phyloP scores from a whole-genome alignment of 192 early-diverging fungal species.

The Coemansia reversa region DNA sequence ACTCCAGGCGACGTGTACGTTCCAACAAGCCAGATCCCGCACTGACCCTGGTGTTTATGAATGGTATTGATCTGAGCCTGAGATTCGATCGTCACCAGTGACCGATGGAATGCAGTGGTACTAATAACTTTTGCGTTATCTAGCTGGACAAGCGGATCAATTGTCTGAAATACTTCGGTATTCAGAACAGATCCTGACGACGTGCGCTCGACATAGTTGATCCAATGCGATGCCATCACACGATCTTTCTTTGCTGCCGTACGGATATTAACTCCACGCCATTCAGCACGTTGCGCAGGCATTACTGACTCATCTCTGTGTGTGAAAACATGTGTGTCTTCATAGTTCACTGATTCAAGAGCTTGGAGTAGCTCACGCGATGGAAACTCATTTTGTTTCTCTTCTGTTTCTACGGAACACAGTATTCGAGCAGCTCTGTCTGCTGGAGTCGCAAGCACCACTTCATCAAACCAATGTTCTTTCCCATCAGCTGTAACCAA shows the following conservation, averaged over 20 bases:
- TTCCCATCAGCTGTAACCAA: conserved; percentile 11
- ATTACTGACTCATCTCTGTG: conserved; percentile 49
- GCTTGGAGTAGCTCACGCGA: conserved; percentile 27
- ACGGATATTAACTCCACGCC: conserved; percentile 55
- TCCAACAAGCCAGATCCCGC: conserved; percentile 59
- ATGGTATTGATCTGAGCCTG: conserved; percentile 54
- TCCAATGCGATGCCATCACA: conserved; percentile 47
- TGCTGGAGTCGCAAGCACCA: conserved; percentile 46
- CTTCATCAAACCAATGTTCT: conserved; percentile 25
- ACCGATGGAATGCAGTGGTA: conserved; percentile 57
- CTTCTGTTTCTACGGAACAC: not conserved
- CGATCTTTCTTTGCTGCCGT: conserved; percentile 5
- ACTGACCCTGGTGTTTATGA: conserved; percentile 33
- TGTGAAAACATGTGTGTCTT: conserved; percentile 38
- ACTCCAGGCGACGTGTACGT: conserved; percentile 62
- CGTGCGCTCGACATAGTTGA: conserved; percentile 56
- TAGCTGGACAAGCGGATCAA: conserved; percentile 57
- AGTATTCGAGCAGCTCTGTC: conserved; percentile 29
- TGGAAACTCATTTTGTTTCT: conserved; percentile 2
- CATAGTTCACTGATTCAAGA: conserved; percentile 43
- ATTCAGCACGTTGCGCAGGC: conserved; percentile 28
- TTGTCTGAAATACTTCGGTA: conserved; percentile 58
- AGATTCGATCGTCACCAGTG: conserved; percentile 58
- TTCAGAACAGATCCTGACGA: conserved; percentile 31
- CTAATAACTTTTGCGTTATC: conserved; percentile 39